Base-by-base conservation (phyloP, 108 stramenopile species). In the Pinguiococcus pyrenoidosus region DNA sequence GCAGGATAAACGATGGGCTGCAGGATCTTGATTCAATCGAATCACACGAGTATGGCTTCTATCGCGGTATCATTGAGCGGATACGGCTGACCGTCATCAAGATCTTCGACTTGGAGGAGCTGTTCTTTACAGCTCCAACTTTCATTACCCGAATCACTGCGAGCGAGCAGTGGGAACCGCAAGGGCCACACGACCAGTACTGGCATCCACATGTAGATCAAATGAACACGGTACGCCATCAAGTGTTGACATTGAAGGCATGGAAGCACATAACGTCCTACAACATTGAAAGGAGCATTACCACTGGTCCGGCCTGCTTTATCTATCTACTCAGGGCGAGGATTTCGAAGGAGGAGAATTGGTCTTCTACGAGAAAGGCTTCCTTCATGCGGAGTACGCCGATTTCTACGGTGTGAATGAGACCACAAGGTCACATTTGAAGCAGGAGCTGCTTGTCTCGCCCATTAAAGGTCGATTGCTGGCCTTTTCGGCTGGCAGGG, bases 191-290 rank as follows among this genome's bases (percentile, higher is more conserved):
- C 39, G 39, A 40, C 39, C 8, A 40, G 21, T 40, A 40, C 39
- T 40, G 39, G 39, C 39, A 40, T 13, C 5, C n/a, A 13, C 39
- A 40, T 40, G 39, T 40, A 7, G 39, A 40, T n/a, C 21, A 40
- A 40, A 22, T 5, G 8, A 30, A 30, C 6, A 8, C 7, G 30
- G 8, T 6, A 8, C 30, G 8, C 7, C 6, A 30, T 6, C 30
- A 30, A 30, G 8, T 30, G 30, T 7, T n/a, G n/a, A n/a, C n/a
- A n/a, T 30, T 30, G 30, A 30, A 8, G 30, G 30, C 30, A 30
- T 30, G n/a, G 30, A 6, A 30, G 4, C 30, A 30, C 7, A 6
- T 30, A 4, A 30, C 6, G 8, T 4, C 30, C 30, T 30, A 30
- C 30, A 4, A 4, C 30, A 6, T 6, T 30, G 30, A 6, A 40